Base-by-base conservation (phyloP, 2,329 filamentous ascomycete species). In the Ophiostoma sp. region DNA sequence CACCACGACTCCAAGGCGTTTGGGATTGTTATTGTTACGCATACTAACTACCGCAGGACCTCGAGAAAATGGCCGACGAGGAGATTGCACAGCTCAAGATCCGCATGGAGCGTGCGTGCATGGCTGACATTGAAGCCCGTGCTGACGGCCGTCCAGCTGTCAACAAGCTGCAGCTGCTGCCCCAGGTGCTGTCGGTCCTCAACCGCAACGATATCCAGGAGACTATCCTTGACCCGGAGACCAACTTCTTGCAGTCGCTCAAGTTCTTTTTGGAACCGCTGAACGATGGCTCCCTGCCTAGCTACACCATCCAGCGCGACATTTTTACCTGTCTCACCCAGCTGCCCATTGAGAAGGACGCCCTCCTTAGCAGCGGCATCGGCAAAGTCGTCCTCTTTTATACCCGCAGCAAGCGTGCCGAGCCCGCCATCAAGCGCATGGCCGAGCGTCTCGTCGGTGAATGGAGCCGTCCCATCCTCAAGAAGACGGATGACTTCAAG, bases 371-470 rank as follows among this genome's bases (percentile, higher is more conserved):
- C 76, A 97, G 93, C 78, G 95, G 95, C 25, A 96, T 99, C 76
- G 96, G 96, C 80, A 98, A 98, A 82, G 94, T 99, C 66, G 92
- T 98, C 70, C 89, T 97, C 75, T 99, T 98, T 84, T 99, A 99
- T 84, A 98, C 95, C 69, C 95, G 95, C 83, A 97, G 93, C 85
- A 97, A 95, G 84, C 92, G 93, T 77, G 92, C 95, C 0, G 93
- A 98, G 82, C 86, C 91, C 4, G 88, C 87, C 75, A 98, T 99
- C 85, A 98, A 98, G 86, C 91, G 95, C 77, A 93, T 95, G 84
- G 96, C 96, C 0, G 95, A 98, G 84, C 90, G 93, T 68, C 86
- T 98, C n/a, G 87, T 98, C 73, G 93, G 93, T 73, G 95, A 98
- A 80, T 99, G 96, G 96, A 97, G 94, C 76, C 88, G 96, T 55